Base-by-base conservation (phyloP, 2,329 filamentous ascomycete species). In the Aspergillus floridensis region DNA sequence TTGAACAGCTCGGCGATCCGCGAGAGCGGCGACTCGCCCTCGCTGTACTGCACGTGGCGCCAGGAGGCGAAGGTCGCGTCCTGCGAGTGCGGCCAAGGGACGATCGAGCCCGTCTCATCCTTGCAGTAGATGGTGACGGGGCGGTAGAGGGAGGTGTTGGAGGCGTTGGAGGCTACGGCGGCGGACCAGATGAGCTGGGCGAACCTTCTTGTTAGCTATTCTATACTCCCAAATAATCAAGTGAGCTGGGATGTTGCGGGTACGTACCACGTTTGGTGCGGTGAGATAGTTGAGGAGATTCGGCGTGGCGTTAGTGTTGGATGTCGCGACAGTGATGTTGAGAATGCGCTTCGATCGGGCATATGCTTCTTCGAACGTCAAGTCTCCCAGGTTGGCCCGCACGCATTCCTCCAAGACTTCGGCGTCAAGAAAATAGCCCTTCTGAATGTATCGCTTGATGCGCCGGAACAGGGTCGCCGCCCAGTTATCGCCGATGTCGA, bases 281-380 rank as follows among this genome's bases (percentile, higher is more conserved):
- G 93, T 97, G 53, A 97, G 82, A 71, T 97, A 95, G 74, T 97
- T 98, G 35, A 98, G 83, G 32, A 97, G 78, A 50, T 89, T 92
- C 2, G 93, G 93, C 1, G 93, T 86, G 35, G 91, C 91, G 14
- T 86, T 87, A 62, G 88, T 86, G 5, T 86, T 86, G 22, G 86
- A 87, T 1, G 89, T 91, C 0, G 90, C 90, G 22, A 97, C 88
- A 0, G 92, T 96, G 64, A 98, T 97, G 72, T 97, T 97, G 66
- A 98, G 79, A 3, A 96, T 87, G 53, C 92, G 83, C 71, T 95
- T 95, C 44, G 92, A 96, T 62, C 87, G 86, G 54, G 88, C 85
- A 70, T 93, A 96, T 0, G 93, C 93, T 77, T 97, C 93, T 74
- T 96, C 91, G 70, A 98, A 98, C 0, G 93, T 97, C 62, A 96